These are phyloP conservation scores for Cryptosporidium baileyi DNA, from an alignment of 169 alveolate genomes.

Conservation along the genomic window DNA sequence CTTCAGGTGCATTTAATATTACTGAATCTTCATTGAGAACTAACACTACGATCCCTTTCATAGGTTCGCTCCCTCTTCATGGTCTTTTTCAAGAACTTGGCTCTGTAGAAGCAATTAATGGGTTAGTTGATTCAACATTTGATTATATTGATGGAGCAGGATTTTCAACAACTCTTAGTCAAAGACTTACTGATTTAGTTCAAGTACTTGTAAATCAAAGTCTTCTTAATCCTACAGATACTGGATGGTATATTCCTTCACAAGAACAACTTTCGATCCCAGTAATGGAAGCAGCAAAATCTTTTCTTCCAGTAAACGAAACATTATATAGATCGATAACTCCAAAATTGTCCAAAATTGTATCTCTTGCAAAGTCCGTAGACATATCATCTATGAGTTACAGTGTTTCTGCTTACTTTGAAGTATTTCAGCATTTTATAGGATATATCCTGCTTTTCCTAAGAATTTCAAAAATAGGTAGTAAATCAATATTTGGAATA, in stretches of 20 bases:
- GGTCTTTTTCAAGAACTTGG: slow-evolving; percentile 46
- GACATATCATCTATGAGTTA: slow-evolving; percentile 26
- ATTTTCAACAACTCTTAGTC: slow-evolving; percentile 19
- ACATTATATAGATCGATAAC: slow-evolving; percentile 21
- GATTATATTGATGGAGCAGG: slow-evolving; percentile 42
- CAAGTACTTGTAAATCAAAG: slow-evolving; percentile 5
- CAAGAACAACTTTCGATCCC: not conserved
- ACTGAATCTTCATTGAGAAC: slow-evolving; percentile 7
- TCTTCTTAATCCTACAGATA: slow-evolving; percentile 5
- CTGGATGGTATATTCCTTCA: slow-evolving; percentile 37
- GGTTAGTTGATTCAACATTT: not conserved
- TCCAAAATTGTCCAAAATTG: slow-evolving; percentile 4
- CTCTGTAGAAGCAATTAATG: slow-evolving; percentile 11
- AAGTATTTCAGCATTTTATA: slow-evolving; percentile 11
- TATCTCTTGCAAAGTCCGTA: not conserved
- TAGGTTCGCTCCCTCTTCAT: slow-evolving; percentile 45
- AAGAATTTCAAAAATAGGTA: slow-evolving; percentile 10
- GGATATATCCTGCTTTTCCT: not conserved
- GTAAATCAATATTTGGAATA: not conserved
- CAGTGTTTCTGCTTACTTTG: slow-evolving; percentile 29
- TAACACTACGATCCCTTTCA: slow-evolving; percentile 46
- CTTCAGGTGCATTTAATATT: slow-evolving; percentile 28
- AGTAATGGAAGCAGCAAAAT: slow-evolving; percentile 1
- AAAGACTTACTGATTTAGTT: slow-evolving; percentile 12
- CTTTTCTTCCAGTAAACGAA: slow-evolving; percentile 14